A percentile compares a stretch with the other conserved stretches of the same genome.
Evolutionary conservation across 352 stramenopile genomes (phyloP).

Genomic region (Pythium brassicae): DNA sequence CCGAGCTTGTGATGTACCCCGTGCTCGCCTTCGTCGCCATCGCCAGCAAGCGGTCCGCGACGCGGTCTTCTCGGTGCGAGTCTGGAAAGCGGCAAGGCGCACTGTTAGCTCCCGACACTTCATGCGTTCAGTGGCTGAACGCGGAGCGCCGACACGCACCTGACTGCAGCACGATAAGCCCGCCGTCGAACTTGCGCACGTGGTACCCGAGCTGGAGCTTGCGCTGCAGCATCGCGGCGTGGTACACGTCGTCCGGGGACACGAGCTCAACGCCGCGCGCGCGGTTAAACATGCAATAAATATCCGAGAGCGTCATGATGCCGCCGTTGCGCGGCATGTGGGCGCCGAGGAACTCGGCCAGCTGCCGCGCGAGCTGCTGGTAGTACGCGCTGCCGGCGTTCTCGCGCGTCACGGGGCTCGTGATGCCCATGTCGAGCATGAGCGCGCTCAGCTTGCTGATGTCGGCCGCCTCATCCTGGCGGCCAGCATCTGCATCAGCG

Average conservation of each 20-base stretch:
- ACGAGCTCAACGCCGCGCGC: slow-evolving; percentile 96
- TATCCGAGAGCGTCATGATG: slow-evolving; percentile 98
- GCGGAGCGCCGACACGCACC: slow-evolving; percentile 31
- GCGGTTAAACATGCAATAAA: slow-evolving; percentile 99
- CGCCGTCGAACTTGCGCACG: slow-evolving; percentile 90
- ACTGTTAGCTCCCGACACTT: no score
- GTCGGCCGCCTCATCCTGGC: slow-evolving; percentile 57
- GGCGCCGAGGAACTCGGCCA: slow-evolving; percentile 82
- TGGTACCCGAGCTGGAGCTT: slow-evolving; percentile 88
- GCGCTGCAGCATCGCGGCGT: slow-evolving; percentile 84
- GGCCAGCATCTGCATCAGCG: slow-evolving; percentile 11
- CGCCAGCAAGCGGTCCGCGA: slow-evolving; percentile 61
- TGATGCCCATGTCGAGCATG: slow-evolving; percentile 93
- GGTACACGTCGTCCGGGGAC: slow-evolving; percentile 96
- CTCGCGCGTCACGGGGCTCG: slow-evolving; percentile 88
- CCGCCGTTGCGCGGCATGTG: slow-evolving; percentile 89
- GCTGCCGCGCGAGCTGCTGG: slow-evolving; percentile 86
- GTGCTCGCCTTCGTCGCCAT: slow-evolving; percentile 72
- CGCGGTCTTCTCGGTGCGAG: slow-evolving; percentile 82
- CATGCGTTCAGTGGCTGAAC: no score
- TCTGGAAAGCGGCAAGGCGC: slow-evolving; percentile 21
- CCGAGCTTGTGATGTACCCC: slow-evolving; percentile 83
- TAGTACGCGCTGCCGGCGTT: slow-evolving; percentile 89
- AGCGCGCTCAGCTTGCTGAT: slow-evolving; percentile 78
- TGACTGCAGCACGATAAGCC: slow-evolving; percentile 92